phyloP scores from a whole-genome alignment of 2,329 filamentous ascomycete species.

The Dothideomycetes sp. region DNA sequence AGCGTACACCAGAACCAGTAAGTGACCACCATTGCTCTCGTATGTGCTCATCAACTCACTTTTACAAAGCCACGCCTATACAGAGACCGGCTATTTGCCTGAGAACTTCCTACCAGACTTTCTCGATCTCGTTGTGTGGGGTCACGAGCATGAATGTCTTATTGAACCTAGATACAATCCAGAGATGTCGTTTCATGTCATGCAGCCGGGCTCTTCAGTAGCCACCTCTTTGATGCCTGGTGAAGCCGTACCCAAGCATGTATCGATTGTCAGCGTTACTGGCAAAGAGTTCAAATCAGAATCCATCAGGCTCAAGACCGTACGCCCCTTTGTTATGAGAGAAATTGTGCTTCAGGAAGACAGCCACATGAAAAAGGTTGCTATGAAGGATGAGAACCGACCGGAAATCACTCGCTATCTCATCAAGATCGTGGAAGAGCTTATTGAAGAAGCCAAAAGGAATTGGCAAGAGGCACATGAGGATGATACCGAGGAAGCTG shows the following conservation, averaged over 20 bases:
- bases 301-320: conserved; percentile 72
- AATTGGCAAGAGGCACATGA: conserved; percentile 76
- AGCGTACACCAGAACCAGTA: conserved; percentile 89
- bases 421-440: conserved; percentile 66
- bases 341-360: conserved; percentile 72
- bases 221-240: conserved; percentile 85
- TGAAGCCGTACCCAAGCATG: conserved; percentile 83
- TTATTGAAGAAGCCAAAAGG: conserved; percentile 74
- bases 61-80: conserved; percentile 57
- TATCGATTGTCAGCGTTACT: conserved; percentile 73
- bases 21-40: conserved; percentile 9
- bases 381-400: conserved; percentile 73
- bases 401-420: conserved; percentile 68
- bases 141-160: conserved; percentile 91
- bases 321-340: conserved; percentile 79
- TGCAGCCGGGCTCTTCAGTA: conserved; percentile 94
- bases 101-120: conserved; percentile 89
- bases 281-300: conserved; percentile 73
- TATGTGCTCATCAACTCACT: conserved; percentile 3
- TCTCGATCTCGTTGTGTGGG: conserved; percentile 87
- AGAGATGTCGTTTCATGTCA: conserved; percentile 86
- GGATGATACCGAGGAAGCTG: conserved; percentile 43
- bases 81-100: conserved; percentile 83
- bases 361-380: conserved; percentile 63
- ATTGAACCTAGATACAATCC: conserved; percentile 77